Base-by-base conservation (phyloP, 805 yeast genomes). In the Kurtzmaniella fragi region DNA sequence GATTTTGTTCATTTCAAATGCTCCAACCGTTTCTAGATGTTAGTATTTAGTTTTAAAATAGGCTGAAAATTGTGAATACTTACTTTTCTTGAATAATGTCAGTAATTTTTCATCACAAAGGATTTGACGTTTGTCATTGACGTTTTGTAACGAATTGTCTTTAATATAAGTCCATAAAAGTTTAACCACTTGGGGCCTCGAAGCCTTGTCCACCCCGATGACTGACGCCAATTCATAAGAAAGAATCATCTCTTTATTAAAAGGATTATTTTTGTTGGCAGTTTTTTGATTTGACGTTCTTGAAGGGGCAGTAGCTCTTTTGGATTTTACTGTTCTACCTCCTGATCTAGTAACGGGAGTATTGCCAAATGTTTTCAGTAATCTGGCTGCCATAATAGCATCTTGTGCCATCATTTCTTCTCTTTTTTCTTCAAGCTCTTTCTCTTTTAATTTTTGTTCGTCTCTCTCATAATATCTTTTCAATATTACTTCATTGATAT, bases 111-210 rank as follows among this genome's bases (percentile, higher is more conserved):
- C 83, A 49, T 82, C 88, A 51, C 87, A 82, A 3, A 75, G 13
- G 5, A 86, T 80, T 41, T 77, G 78, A 38, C 91, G 66, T 45
- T 73, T 71, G 57, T 86, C 85, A 1, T 64, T 50, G 1, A 89
- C 84, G 45, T 83, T 77, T 54, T 85, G 95, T 25, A 86, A 58
- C 23, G 74, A 57, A 42, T 82, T 54, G 9, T 56, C 73, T 49
- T 79, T 81, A 41, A 87, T 83, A 56, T 87, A 77, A 11, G 67
- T 73, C 95, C 95, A 85, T 4, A 84, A 55, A 34, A 59, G 59
- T 44, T 82, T 82, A 8, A 84, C 89, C 13, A 83, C 80, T 53
- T 82, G 82, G 0, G 91, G 80, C 47, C 95, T 62, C 3, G 90
- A 71, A 32, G 77, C 52, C 39, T 61, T 68, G 2, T 54, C 54